These are phyloP conservation scores for Acanthamoeba sp. DNA, from an alignment of 208 protist genomes.

Conservation along the genomic window DNA sequence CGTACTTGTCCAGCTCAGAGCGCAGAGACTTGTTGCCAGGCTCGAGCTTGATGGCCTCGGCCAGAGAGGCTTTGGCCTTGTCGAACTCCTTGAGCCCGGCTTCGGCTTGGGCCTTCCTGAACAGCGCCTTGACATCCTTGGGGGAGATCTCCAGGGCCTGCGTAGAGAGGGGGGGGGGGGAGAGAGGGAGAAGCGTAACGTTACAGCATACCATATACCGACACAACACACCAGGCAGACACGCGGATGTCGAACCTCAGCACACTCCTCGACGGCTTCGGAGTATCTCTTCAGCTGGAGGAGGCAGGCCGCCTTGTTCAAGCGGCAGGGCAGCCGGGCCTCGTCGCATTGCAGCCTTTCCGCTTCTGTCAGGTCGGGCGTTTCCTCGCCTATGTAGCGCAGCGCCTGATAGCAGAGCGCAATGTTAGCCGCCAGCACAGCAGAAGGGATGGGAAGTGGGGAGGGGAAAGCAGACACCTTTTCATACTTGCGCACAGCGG, in stretches of 20 bases:
- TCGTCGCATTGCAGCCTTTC: conserved; percentile 7
- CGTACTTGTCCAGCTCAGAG: neutral
- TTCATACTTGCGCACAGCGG: conserved; percentile 79
- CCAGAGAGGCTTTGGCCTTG: neutral
- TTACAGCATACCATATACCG: too few species aligned
- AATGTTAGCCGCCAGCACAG: neutral
- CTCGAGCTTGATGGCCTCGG: conserved; percentile 44
- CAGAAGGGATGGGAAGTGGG: neutral
- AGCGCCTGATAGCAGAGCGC: neutral
- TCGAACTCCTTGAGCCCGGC: conserved; percentile 18
- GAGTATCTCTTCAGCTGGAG: conserved; percentile 61
- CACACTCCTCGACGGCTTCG: conserved; percentile 5
- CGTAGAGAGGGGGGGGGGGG: too few species aligned
- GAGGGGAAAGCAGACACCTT: conserved; percentile 14
- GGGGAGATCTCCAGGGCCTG: conserved; percentile 27
- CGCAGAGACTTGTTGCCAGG: conserved; percentile 43
- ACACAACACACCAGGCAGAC: too few species aligned
- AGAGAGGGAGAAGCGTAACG: too few species aligned
- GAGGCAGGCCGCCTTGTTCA: conserved; percentile 47
- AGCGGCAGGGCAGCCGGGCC: neutral
- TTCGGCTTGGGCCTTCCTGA: conserved; percentile 15
- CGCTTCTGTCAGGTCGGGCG: neutral
- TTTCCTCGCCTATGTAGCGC: conserved; percentile 30
- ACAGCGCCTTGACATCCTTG: conserved; percentile 29
- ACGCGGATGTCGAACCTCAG: neutral